Percentiles rank a stretch among this genome's conserved stretches.
These are phyloP conservation scores for Xanthoconium stramineum DNA, from an alignment of 768 basidiomycete genomes.

Conservation along the genomic window DNA sequence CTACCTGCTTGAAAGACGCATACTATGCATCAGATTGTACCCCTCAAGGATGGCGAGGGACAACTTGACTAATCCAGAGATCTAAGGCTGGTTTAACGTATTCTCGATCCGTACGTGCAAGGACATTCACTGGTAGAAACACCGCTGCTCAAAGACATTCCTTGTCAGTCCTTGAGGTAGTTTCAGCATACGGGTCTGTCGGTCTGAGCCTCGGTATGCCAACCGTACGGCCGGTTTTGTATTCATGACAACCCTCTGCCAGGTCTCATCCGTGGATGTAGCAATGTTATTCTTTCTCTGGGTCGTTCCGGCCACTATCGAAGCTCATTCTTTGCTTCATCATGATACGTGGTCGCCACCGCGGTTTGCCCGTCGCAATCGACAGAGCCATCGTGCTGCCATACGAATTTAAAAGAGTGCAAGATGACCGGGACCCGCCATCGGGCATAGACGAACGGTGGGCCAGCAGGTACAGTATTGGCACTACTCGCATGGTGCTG, in stretches of 20 bases:
- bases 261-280: slow-evolving; percentile 29
- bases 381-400: slow-evolving; percentile 86
- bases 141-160: neutral
- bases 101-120: slow-evolving; percentile 64
- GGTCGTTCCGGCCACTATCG: slow-evolving; percentile 73
- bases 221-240: slow-evolving; percentile 45
- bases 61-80: slow-evolving; percentile 51
- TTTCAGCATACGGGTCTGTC: slow-evolving; percentile 86
- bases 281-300: slow-evolving; percentile 81
- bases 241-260: neutral
- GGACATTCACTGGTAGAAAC: neutral
- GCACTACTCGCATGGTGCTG: neutral
- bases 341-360: slow-evolving; percentile 93
- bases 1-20: no score
- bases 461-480: neutral
- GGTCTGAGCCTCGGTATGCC: slow-evolving; percentile 88
- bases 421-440: slow-evolving; percentile 11
- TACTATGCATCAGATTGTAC: no score
- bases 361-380: slow-evolving; percentile 83
- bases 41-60: no score
- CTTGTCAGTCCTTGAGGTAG: slow-evolving; percentile 72
- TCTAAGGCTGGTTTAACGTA: slow-evolving; percentile 75
- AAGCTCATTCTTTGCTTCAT: slow-evolving; percentile 85
- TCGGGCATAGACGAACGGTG: slow-evolving; percentile 10
- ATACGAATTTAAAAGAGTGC: slow-evolving; percentile 47